phyloP scores from a whole-genome alignment of 2,329 filamentous ascomycete species.

The Metarhizium rileyi region DNA sequence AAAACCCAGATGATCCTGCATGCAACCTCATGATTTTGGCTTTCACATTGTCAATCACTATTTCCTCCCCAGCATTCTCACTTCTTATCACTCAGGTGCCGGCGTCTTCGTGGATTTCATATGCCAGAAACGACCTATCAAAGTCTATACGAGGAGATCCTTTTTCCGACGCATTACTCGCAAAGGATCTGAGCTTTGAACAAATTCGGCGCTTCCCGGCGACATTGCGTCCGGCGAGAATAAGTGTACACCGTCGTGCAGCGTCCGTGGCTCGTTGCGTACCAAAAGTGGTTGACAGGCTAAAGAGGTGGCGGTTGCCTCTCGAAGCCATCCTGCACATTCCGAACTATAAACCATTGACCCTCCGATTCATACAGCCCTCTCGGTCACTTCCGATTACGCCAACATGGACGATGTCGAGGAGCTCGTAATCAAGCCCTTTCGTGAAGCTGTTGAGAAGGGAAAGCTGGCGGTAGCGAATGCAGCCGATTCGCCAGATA shows the following conservation, averaged over 20 bases:
- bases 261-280: too few relatives aligned
- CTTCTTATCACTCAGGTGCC: not conserved
- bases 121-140: not conserved
- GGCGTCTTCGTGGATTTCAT: not conserved
- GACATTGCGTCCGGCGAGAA: not conserved
- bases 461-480: constrained; percentile 37
- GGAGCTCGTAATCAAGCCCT: constrained; percentile 39
- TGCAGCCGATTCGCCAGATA: constrained; percentile 32
- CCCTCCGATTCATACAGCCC: not conserved
- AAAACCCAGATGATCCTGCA: not conserved
- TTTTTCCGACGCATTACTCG: not conserved
- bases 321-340: not conserved
- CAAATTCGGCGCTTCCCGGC: not conserved
- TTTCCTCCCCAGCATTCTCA: too few relatives aligned
- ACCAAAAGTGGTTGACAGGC: not conserved
- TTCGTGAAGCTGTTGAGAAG: constrained; percentile 43
- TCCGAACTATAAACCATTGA: not conserved
- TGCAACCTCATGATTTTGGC: not conserved
- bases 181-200: not conserved
- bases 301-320: not conserved
- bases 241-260: not conserved
- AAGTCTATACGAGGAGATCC: not conserved
- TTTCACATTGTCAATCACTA: not conserved
- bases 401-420: constrained; percentile 28
- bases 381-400: not conserved